Evolutionary conservation across 2,329 filamentous ascomycete genomes (phyloP), one percentile per base, ranked within the genome.

Genomic region (Fusarium austroafricanum): DNA sequence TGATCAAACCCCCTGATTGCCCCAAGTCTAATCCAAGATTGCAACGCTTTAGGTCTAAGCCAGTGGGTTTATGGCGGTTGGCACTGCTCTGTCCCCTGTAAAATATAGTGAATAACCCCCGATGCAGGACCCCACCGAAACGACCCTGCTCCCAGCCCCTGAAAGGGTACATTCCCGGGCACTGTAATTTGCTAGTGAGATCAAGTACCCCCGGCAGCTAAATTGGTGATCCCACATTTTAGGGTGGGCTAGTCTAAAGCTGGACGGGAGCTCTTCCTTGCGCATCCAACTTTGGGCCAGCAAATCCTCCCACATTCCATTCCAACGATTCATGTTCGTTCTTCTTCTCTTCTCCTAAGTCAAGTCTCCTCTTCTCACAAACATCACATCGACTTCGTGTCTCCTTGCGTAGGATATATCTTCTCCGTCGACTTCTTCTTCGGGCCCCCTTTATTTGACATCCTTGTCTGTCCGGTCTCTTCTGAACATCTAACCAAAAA

Each of bases 141-240:
- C 29, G 29, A 51, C 61, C 62, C 62, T 60, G 55, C 52, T 64
- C 59, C 60, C 57, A 59, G 61, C 66, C 66, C 66, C 62, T 67
- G 61, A 67, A 35, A 54, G 17, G 7, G 18, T 70, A 70, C 67
- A 29, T 58, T 7, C 6, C 3, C 3, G 6, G 10, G 8, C 47
- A 29, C 28, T 29, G 28, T 29, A 29, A 29, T 10, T 29, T 11
- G 6, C 9, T 11, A 29, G 33, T 5, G 7, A 9, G 5, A 2
- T 0, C 10, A 46, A 10, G 49, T 55, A 50, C 26, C 10, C 11
- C 49, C 65, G 66, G 63, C 63, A 68, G 63, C 63, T 67, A 65
- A 70, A 70, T 70, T 70, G 67, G 59, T 68, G 54, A 68, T 70
- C 55, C 63, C 54, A 70, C 67, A 68, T 54, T 60, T 66, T 64